Conservation (phyloP, 2,329 filamentous ascomycete genomes). For the Verticillium tricorpus region DNA sequence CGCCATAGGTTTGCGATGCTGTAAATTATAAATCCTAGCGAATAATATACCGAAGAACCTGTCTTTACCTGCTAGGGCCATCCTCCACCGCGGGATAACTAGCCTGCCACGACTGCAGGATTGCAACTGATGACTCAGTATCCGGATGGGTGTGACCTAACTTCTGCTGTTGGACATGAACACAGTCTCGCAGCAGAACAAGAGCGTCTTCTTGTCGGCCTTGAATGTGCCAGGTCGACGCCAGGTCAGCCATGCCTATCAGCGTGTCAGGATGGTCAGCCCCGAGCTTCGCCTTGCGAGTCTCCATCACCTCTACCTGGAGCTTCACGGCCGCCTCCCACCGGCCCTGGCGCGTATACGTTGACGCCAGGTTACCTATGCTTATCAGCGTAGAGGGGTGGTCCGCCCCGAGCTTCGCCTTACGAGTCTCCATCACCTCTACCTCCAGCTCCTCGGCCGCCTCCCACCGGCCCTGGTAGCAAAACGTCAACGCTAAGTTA, state of each 20-base stretch:
- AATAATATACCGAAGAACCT: too few species aligned
- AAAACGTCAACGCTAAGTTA: neutral
- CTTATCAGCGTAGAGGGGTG: slow-evolving; percentile 5
- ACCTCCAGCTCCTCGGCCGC: slow-evolving; percentile 11
- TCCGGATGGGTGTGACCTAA: neutral
- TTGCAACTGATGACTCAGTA: neutral
- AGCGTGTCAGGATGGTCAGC: slow-evolving; percentile 9
- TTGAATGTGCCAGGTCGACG: neutral
- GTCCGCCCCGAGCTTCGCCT: slow-evolving; percentile 8
- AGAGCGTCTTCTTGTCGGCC: slow-evolving; percentile 1
- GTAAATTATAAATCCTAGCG: too few species aligned
- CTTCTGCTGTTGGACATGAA: neutral
- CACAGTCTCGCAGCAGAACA: neutral
- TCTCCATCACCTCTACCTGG: too few species aligned
- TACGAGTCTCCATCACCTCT: slow-evolving; percentile 5
- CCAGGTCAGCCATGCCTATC: slow-evolving; percentile 8
- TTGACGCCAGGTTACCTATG: slow-evolving; percentile 2
- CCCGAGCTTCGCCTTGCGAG: too few species aligned
- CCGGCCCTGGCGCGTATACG: neutral
- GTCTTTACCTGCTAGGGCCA: too few species aligned
- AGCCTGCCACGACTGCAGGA: neutral
- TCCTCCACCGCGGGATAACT: neutral
- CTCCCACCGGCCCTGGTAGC: slow-evolving; percentile 8
- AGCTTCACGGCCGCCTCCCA: too few species aligned
- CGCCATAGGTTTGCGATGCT: too few species aligned